These are phyloP conservation scores for Aegilops umbellulata DNA, from an alignment of 176 grass and related monocot genomes.

Conservation along the genomic window DNA sequence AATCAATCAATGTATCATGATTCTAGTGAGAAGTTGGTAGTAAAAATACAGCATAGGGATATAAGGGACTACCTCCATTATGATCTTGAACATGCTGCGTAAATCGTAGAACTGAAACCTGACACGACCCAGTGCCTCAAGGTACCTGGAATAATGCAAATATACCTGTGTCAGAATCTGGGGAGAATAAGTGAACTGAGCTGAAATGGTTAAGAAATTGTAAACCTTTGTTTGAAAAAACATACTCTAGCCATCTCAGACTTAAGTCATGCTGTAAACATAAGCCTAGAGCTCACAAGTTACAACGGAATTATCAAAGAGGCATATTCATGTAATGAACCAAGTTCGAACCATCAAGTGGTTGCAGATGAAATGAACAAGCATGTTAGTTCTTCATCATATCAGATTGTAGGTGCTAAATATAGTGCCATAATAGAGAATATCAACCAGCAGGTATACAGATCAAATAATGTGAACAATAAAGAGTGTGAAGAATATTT, in stretches of 20 bases:
- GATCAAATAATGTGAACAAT: not conserved
- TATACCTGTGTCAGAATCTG: not conserved
- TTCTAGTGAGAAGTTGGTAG: not conserved
- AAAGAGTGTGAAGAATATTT: not conserved
- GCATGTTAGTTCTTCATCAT: not conserved
- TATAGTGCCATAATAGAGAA: not conserved
- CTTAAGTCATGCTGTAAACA: not conserved
- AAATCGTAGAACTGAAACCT: slow-evolving; percentile 62
- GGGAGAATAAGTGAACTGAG: not conserved
- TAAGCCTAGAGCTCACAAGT: not conserved
- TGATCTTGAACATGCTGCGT: slow-evolving; percentile 55
- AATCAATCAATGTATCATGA: not conserved
- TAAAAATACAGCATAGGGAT: slow-evolving; percentile 3
- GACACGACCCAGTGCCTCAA: slow-evolving; percentile 55
- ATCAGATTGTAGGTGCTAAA: slow-evolving; percentile 8
- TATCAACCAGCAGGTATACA: not conserved
- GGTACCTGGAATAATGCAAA: slow-evolving; percentile 52
- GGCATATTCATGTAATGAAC: not conserved
- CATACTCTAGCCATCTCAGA: not conserved
- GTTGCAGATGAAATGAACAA: not conserved
- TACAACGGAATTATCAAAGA: slow-evolving; percentile 5
- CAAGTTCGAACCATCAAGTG: not conserved
- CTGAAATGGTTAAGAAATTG: not conserved
- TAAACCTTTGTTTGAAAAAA: not conserved
- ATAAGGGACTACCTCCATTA: slow-evolving; percentile 62